These are phyloP conservation scores for Raffaelea ambrosiae DNA, from an alignment of 2,329 filamentous ascomycete genomes.

Conservation along the genomic window DNA sequence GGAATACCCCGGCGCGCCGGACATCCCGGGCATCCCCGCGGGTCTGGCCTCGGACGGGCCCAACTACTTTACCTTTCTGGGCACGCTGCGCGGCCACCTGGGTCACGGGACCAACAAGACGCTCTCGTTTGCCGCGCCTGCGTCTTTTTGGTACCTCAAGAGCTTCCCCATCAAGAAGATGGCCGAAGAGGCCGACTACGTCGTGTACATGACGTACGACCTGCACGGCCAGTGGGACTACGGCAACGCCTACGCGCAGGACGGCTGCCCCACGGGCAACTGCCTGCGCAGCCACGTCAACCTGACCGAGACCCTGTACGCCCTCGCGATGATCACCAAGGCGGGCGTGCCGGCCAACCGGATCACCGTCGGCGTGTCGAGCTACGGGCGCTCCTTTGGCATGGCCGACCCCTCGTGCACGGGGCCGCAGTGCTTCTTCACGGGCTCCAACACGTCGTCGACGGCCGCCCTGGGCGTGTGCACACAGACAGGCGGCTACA, in stretches of 20 bases:
- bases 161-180: conserved; percentile 22
- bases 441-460: conserved; percentile 17
- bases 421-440: conserved; percentile 22
- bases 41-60: conserved; percentile 18
- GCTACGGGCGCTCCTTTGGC: conserved; percentile 25
- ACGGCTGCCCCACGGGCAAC: conserved; percentile 21
- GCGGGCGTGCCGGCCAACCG: conserved; percentile 19
- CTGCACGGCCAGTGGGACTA: conserved; percentile 31
- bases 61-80: conserved; percentile 27
- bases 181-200: conserved; percentile 20
- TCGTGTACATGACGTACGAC: conserved; percentile 26
- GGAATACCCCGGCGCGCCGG: conserved; percentile 8
- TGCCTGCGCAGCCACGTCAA: conserved; percentile 27
- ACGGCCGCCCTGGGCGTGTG: conserved; percentile 22
- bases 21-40: conserved; percentile 22
- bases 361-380: conserved; percentile 22
- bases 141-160: conserved; percentile 24
- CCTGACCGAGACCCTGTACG: conserved; percentile 22
- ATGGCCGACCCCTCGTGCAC: conserved; percentile 22
- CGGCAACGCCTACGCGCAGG: conserved; percentile 8
- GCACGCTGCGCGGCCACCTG: conserved; percentile 14
- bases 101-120: conserved; percentile 14
- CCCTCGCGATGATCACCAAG: conserved; percentile 29
- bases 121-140: conserved; percentile 18
- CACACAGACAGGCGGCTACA: conserved; percentile 27